A percentile compares a stretch with the other conserved stretches of the same genome.
These are phyloP conservation scores for Nymphaea thermarum DNA, from an alignment of 164 flowering plant species.

Conservation along the genomic window DNA sequence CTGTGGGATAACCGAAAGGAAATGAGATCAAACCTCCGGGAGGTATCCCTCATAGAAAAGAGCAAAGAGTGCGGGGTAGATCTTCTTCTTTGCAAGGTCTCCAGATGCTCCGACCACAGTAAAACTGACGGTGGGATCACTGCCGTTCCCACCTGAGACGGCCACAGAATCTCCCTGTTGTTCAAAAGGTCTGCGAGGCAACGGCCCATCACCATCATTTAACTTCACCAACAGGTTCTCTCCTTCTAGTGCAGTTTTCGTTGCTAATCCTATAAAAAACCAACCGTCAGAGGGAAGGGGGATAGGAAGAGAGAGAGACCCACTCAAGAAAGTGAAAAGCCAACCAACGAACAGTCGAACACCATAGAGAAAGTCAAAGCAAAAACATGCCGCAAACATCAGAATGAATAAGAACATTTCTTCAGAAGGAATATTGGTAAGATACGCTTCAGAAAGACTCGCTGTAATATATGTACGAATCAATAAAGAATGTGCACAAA, in stretches of 20 bases:
- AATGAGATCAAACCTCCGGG: constrained; percentile 39
- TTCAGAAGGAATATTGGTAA: too few relatives aligned
- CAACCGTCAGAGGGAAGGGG: neutral
- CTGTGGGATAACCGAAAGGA: neutral
- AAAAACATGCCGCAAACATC: too few relatives aligned
- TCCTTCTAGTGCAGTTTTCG: constrained; percentile 18
- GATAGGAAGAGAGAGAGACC: too few relatives aligned
- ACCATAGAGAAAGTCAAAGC: too few relatives aligned
- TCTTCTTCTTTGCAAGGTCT: constrained; percentile 97
- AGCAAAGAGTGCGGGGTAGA: constrained; percentile 91
- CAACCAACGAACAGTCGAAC: too few relatives aligned
- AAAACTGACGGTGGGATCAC: constrained; percentile 56
- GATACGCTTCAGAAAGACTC: too few relatives aligned
- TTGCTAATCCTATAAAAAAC: constrained; percentile 26
- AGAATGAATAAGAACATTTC: too few relatives aligned
- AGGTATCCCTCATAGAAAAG: constrained; percentile 76
- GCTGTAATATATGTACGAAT: too few relatives aligned
- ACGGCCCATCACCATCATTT: constrained; percentile 24
- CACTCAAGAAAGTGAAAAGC: too few relatives aligned
- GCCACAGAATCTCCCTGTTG: constrained; percentile 14
- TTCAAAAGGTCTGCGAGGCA: constrained; percentile 21
- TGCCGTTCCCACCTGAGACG: constrained; percentile 12
- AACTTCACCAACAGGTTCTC: constrained; percentile 24
- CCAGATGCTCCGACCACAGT: constrained; percentile 97
- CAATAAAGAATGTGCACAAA: too few relatives aligned